phyloP scores from a whole-genome alignment of 768 basidiomycete genomes.

The Dioszegia crocea region DNA sequence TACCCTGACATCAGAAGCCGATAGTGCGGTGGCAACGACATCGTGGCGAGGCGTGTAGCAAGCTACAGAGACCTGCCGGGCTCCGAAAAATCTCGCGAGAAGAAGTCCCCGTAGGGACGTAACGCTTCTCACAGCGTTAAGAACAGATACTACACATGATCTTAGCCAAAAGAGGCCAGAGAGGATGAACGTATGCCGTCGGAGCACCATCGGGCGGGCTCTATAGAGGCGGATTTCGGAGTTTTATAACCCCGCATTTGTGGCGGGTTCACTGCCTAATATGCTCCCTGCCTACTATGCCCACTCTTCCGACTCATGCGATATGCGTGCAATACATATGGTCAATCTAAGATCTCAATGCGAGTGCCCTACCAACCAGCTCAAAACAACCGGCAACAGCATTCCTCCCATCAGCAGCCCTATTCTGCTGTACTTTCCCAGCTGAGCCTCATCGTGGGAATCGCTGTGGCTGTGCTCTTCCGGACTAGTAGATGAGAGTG shows the following conservation, averaged over 20 bases:
- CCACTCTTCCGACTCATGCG: no score
- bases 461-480: constrained; percentile 48
- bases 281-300: no score
- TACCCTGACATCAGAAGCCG: constrained; percentile 45
- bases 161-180: constrained; percentile 50
- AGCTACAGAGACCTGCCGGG: constrained; percentile 36
- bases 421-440: constrained; percentile 55
- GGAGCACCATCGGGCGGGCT: not conserved
- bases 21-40: constrained; percentile 42
- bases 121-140: constrained; percentile 43
- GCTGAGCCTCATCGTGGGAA: constrained; percentile 43
- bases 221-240: not conserved
- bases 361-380: constrained; percentile 57
- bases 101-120: constrained; percentile 25
- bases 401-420: constrained; percentile 64
- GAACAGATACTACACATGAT: constrained; percentile 50
- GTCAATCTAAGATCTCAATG: no score
- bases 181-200: constrained; percentile 26
- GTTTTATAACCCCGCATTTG: not conserved
- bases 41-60: constrained; percentile 34
- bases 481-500: constrained; percentile 53
- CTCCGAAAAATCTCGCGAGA: constrained; percentile 32
- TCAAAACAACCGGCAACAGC: constrained; percentile 64
- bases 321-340: no score
- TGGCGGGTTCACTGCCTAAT: no score